phyloP scores from a whole-genome alignment of 345 rosid genomes.

The Euphorbia pulcherrima region DNA sequence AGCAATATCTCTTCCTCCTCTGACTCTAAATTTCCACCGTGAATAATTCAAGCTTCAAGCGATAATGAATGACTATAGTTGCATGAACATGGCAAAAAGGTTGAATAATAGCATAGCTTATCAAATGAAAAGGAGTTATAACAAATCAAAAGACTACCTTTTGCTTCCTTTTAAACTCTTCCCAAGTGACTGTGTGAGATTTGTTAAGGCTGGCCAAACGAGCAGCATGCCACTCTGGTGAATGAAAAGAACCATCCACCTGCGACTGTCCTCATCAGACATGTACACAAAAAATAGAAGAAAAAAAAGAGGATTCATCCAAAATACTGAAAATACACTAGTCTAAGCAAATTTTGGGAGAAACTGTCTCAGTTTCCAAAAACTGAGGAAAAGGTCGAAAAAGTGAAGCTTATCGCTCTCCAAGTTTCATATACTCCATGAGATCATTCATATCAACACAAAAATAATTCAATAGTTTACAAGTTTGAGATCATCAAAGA shows the following conservation, averaged over 20 bases:
- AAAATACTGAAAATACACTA: neutral
- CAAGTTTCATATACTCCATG: too few relatives aligned
- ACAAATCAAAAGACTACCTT: conserved; percentile 45
- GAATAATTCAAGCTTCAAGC: neutral
- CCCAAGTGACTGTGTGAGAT: conserved; percentile 91
- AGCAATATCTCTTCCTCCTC: neutral
- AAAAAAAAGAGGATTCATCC: neutral
- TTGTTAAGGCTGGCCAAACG: conserved; percentile 98
- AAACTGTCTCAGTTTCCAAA: neutral
- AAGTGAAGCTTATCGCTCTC: neutral
- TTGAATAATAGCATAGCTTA: neutral
- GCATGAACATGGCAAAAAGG: neutral
- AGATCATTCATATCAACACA: neutral
- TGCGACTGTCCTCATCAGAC: conserved; percentile 96
- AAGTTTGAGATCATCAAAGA: neutral
- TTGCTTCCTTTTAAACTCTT: conserved; percentile 81
- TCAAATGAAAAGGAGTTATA: neutral
- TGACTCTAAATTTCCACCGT: neutral
- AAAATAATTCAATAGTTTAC: neutral
- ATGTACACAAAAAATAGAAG: conserved; percentile 27
- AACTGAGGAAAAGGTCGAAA: neutral
- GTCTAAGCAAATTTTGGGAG: neutral
- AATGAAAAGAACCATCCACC: conserved; percentile 99
- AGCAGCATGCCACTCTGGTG: conserved; percentile 99
- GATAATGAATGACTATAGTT: neutral